Evolutionary conservation across 768 basidiomycete genomes (phyloP).

Genomic region (Xerocomus potaroensis): DNA sequence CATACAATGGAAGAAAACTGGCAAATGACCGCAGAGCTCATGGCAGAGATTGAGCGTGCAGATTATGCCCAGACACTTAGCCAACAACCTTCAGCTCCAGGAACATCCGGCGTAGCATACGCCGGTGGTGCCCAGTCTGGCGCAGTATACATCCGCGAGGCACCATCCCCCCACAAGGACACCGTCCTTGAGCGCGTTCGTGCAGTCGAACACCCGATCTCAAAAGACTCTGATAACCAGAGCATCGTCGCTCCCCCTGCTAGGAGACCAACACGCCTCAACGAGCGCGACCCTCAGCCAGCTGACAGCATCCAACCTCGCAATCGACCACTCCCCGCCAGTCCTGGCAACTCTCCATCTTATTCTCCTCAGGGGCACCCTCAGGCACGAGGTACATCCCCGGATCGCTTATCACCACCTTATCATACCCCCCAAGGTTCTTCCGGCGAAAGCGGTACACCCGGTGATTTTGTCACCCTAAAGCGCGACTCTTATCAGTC

Average conservation of each 20-base stretch:
- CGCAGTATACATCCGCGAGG: slow-evolving; percentile 32
- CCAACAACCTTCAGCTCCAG: slow-evolving; percentile 36
- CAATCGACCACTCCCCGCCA: slow-evolving; percentile 30
- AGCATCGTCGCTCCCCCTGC: neutral
- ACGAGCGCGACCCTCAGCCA: slow-evolving; percentile 36
- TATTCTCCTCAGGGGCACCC: slow-evolving; percentile 40
- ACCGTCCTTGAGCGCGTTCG: slow-evolving; percentile 54
- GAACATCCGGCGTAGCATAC: slow-evolving; percentile 42
- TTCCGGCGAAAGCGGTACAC: slow-evolving; percentile 39
- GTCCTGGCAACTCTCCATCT: slow-evolving; percentile 35
- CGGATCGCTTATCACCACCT: slow-evolving; percentile 50
- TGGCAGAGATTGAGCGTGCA: slow-evolving; percentile 71
- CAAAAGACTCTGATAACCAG: neutral
- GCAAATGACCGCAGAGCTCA: slow-evolving; percentile 65
- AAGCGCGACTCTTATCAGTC: slow-evolving; percentile 43
- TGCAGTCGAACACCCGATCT: slow-evolving; percentile 40
- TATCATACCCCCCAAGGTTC: slow-evolving; percentile 47
- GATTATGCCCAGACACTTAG: slow-evolving; percentile 57
- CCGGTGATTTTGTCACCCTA: slow-evolving; percentile 40
- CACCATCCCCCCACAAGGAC: slow-evolving; percentile 45
- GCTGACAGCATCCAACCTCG: slow-evolving; percentile 23
- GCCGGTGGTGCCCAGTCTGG: slow-evolving; percentile 43
- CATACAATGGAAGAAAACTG: slow-evolving; percentile 53
- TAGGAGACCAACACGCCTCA: slow-evolving; percentile 22
- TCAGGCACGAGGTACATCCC: slow-evolving; percentile 43